Base-by-base conservation (phyloP, 108 stramenopile species). In the Nitzschia sp. region DNA sequence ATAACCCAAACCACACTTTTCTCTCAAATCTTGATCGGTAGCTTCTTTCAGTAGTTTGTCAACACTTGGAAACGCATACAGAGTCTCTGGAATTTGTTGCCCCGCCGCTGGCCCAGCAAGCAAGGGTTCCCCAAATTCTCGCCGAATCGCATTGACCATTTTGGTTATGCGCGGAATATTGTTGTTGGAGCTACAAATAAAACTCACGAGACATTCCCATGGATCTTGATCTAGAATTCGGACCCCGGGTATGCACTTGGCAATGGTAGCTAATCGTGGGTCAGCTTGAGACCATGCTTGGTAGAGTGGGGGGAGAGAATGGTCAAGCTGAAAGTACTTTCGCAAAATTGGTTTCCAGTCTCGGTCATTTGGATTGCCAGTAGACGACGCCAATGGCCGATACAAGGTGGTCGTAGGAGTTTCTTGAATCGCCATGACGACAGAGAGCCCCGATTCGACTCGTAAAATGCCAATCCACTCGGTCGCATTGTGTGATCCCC, bases 111-210 rank as follows among this genome's bases (percentile, higher is more conserved):
- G 61, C n/a, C 36, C 23, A 35, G 0, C 3, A 36, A 91, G 53
- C 74, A 96, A 70, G 15, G 68, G 85, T 45, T 51, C 67, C 1
- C 98, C 98, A 78, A 85, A 97, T 31, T 68, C 54, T 53, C 70
- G 64, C 56, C 98, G 78, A 53, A 99, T 81, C 11, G 82, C 51
- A 25, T 81, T 70, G 42, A 98, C 76, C 92, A 99, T 97, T 27
- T 89, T 83, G 3, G 86, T 83, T 62, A 99, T 99, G 17, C 99
- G 72, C 8, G 96, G 86, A 64, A 99, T 99, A 78, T 99, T 99
- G 85, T 99, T 99, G 85, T 99, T 99, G 71, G 88, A 89, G 19
- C 91, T 93, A 68, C 98, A 98, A 31, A 99, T 93, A 74, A 99
- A 99, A 54, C 94, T 96, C 51, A 98, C 74, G 46, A 98, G 80